These are phyloP conservation scores for Petrea volubilis DNA, from an alignment of 257 asterid species.

Conservation along the genomic window DNA sequence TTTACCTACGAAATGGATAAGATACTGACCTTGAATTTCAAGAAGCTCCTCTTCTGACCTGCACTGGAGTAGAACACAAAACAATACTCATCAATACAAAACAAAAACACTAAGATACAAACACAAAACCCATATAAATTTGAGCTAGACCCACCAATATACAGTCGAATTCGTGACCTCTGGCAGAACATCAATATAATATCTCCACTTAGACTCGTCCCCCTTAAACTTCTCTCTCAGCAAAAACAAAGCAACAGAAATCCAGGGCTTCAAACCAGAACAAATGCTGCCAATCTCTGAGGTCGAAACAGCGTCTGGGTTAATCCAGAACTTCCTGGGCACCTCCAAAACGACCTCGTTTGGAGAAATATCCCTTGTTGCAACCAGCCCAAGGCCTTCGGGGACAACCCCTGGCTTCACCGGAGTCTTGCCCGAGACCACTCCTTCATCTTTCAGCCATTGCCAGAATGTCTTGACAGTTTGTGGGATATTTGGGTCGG, in stretches of 20 bases:
- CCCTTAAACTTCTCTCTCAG: constrained; percentile 65
- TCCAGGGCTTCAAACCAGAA: constrained; percentile 85
- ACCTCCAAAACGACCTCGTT: constrained; percentile 90
- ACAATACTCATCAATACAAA: constrained; percentile 37
- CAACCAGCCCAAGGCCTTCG: constrained; percentile 90
- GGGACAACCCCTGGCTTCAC: constrained; percentile 82
- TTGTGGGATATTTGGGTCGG: constrained; percentile 58
- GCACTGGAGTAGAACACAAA: constrained; percentile 72
- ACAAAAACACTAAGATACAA: background rate
- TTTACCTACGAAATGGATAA: no score
- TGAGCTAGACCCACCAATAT: constrained; percentile 77
- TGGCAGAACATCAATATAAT: constrained; percentile 73
- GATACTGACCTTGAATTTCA: constrained; percentile 81
- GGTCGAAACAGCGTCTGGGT: constrained; percentile 62
- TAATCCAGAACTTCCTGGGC: constrained; percentile 85
- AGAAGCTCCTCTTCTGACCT: constrained; percentile 99
- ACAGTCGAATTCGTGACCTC: constrained; percentile 73
- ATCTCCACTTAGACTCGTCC: constrained; percentile 78
- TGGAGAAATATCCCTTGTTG: constrained; percentile 56
- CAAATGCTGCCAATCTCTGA: constrained; percentile 80
- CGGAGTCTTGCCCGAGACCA: constrained; percentile 76
- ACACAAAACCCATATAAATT: background rate
- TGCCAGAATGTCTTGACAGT: constrained; percentile 76
- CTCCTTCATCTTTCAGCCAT: constrained; percentile 85
- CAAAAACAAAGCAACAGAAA: constrained; percentile 78